These are phyloP conservation scores for Alternaria brassicicola DNA, from an alignment of 2,329 filamentous ascomycete species.

Conservation along the genomic window DNA sequence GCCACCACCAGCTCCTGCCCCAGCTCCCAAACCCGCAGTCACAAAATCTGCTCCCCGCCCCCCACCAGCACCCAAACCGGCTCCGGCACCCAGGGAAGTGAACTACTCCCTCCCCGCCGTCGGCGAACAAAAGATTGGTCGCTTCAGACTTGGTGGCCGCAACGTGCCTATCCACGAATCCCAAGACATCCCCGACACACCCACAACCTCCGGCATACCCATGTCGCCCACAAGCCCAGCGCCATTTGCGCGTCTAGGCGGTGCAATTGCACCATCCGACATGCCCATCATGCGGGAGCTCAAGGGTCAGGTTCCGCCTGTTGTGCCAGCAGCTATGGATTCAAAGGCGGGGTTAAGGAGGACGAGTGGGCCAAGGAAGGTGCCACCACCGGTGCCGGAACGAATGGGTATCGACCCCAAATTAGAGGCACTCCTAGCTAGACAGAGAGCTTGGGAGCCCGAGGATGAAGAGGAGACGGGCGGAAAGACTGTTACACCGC, in stretches of 20 bases:
- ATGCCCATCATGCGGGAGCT: conserved; percentile 15
- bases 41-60: conserved; percentile 8
- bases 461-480: conserved; percentile 8
- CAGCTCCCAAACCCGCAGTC: conserved; percentile 6
- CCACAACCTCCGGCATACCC: conserved; percentile 9
- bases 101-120: conserved; percentile 26
- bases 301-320: conserved; percentile 7
- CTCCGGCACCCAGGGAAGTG: conserved; percentile 6
- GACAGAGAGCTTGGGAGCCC: conserved; percentile 13
- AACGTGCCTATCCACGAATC: conserved; percentile 31
- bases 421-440: conserved; percentile 17
- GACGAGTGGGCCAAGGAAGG: not conserved
- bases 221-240: conserved; percentile 11
- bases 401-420: conserved; percentile 9
- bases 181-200: conserved; percentile 23
- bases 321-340: conserved; percentile 2
- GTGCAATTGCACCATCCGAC: conserved; percentile 4
- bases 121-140: conserved; percentile 27
- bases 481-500: conserved; percentile 10
- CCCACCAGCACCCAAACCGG: conserved; percentile 12
- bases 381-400: conserved; percentile 8
- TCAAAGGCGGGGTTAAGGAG: conserved; percentile 2
- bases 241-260: conserved; percentile 4
- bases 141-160: conserved; percentile 29
- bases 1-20: conserved; percentile 10